phyloP scores from a whole-genome alignment of 2,329 filamentous ascomycete species.

The Ophiostoma triangulosporum region DNA sequence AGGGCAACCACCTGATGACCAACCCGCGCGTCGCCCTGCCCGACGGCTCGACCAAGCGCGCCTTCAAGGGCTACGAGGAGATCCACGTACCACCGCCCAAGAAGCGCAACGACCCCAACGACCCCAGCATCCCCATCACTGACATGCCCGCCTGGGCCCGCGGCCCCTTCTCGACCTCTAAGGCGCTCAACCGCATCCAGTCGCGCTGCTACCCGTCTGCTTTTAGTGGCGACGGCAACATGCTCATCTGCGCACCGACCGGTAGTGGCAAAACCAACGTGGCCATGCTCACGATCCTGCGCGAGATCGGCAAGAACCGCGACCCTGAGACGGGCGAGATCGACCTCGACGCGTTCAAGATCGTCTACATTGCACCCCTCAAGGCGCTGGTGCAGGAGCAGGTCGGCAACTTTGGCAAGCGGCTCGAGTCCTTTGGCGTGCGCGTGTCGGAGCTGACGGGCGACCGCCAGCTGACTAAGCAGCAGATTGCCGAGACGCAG shows the following conservation, averaged over 20 bases:
- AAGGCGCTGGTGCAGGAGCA: constrained; percentile 96
- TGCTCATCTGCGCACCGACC: constrained; percentile 94
- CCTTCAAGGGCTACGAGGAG: constrained; percentile 97
- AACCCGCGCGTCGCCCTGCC: constrained; percentile 90
- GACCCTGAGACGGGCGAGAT: constrained; percentile 85
- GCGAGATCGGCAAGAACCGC: constrained; percentile 91
- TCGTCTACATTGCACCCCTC: constrained; percentile 90
- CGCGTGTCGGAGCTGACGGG: constrained; percentile 91
- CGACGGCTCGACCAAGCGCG: constrained; percentile 85
- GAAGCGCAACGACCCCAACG: constrained; percentile 66
- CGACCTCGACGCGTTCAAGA: constrained; percentile 93
- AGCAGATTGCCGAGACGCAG: constrained; percentile 95
- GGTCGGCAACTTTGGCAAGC: constrained; percentile 90
- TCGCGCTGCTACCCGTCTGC: constrained; percentile 84
- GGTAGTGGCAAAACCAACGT: constrained; percentile 98
- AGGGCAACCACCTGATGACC: constrained; percentile 99
- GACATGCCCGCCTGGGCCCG: constrained; percentile 90
- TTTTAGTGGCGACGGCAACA: constrained; percentile 88
- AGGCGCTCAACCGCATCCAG: constrained; percentile 88
- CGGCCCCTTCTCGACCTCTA: constrained; percentile 69
- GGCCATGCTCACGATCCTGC: constrained; percentile 89
- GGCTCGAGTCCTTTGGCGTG: constrained; percentile 82
- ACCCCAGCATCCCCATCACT: constrained; percentile 69
- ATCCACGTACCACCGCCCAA: constrained; percentile 94
- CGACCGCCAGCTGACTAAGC: constrained; percentile 94